Base-by-base conservation (phyloP, 371 early-diverging fungal species). In the Mycotypha africana region DNA sequence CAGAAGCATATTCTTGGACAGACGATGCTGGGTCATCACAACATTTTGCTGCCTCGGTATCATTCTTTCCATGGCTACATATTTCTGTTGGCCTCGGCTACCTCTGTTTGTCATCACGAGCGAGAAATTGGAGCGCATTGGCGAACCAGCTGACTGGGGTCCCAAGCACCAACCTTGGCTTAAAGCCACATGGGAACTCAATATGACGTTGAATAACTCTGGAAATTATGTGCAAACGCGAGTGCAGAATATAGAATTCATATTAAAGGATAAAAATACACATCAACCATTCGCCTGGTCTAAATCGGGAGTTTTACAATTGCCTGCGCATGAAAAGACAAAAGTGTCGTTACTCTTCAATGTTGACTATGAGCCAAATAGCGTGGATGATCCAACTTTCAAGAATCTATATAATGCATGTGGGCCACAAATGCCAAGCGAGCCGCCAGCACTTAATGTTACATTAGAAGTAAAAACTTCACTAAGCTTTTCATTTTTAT, bases 321-420 rank as follows among this genome's bases (percentile, higher is more conserved):
- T 60, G 1, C 23, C 34, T 0, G 39, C 56, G 1, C 45, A 51
- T 14, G 39, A 52, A 14, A 23, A 38, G 8, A 44, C 44, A 5
- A 9, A 34, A 1, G 6, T 51, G 0, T 34, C 49, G 1, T 16
- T 56, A 1, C 12, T 35, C 4, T 42, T 60, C 12, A 26, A 21
- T n/a, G 49, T 60, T 2, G 34, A 45, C 14, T 60, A 60, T 46
- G 48, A 41, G n/a, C 35, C 61, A 5, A 32, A 15, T 1, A 49
- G 34, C 5, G 43, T 46, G 0, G 34, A 44, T 5, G 56, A 60
- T 24, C 42, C 48, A 2, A 60, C 61, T 1, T 60, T 60, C 26
- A 51, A 43, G 21, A 56, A 60, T 21, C 42, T 60, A 1, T 60
- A 60, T 31, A 52, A 55, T 45, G 61, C 61, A 1, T 60, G 61